These are phyloP conservation scores for Monotropa hypopitys DNA, from an alignment of 179 eudicot species.

Conservation along the genomic window DNA sequence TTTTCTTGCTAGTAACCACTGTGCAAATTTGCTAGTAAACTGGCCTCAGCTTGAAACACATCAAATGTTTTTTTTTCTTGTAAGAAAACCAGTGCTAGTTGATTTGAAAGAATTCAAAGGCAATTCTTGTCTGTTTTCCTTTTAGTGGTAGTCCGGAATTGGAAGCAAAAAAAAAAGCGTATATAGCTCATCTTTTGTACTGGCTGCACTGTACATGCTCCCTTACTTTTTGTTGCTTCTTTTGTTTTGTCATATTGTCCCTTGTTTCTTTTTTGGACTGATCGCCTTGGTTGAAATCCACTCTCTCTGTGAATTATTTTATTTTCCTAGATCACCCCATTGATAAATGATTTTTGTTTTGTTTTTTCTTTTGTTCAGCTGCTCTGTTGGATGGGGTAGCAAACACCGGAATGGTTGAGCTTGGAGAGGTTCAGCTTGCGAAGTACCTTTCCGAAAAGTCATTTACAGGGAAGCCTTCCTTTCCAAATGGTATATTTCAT, in stretches of 20 bases:
- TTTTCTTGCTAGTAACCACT: neutral
- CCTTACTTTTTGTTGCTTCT: neutral
- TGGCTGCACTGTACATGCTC: neutral
- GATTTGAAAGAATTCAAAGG: neutral
- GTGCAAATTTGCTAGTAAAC: neutral
- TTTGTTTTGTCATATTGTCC: neutral
- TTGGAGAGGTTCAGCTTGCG: conserved; percentile 57
- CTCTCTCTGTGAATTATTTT: neutral
- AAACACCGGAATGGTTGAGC: conserved; percentile 67
- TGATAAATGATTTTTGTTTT: conserved; percentile 1
- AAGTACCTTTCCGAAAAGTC: conserved; percentile 64
- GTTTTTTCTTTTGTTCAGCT: conserved; percentile 29
- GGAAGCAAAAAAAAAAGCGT: neutral
- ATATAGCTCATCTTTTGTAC: neutral
- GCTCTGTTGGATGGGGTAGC: conserved; percentile 61
- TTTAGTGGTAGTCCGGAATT: neutral
- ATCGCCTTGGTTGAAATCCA: neutral
- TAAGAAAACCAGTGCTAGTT: neutral
- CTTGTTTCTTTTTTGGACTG: neutral
- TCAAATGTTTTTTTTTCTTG: neutral
- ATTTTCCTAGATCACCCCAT: neutral
- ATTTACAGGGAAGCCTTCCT: conserved; percentile 57
- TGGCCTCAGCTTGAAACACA: neutral
- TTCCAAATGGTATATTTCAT: conserved; percentile 42
- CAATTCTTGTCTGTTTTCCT: neutral